Percentiles rank a stretch among this genome's conserved stretches.
These are phyloP conservation scores for Penicillium argentinense DNA, from an alignment of 495 filamentous ascomycete genomes.

Conservation along the genomic window DNA sequence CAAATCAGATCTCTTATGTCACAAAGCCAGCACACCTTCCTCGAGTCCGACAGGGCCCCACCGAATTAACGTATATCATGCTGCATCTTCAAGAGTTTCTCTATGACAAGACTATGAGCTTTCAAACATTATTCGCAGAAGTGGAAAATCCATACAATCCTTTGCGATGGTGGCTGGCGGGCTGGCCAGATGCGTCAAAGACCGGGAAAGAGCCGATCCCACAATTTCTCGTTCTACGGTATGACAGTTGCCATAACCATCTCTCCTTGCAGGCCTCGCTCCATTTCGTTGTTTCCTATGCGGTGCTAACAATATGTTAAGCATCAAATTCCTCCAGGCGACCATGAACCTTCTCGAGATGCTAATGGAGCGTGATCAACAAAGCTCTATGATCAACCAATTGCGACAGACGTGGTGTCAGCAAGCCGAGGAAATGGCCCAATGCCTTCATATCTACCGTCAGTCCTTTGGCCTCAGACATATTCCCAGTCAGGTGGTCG, in stretches of 20 bases:
- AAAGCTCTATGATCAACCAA: constrained; percentile 4
- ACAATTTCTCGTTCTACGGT: too few relatives aligned
- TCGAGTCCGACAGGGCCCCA: constrained; percentile 21
- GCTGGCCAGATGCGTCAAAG: constrained; percentile 19
- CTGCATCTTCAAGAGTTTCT: constrained; percentile 29
- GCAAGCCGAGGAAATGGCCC: constrained; percentile 32
- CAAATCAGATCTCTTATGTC: constrained; percentile 25
- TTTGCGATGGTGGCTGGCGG: constrained; percentile 22
- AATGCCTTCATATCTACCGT: constrained; percentile 32
- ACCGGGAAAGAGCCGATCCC: constrained; percentile 27
- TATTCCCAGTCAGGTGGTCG: constrained; percentile 35
- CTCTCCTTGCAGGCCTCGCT: too few relatives aligned
- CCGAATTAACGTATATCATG: constrained; percentile 24
- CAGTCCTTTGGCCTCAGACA: constrained; percentile 35
- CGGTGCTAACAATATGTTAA: constrained; percentile 14
- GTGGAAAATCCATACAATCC: constrained; percentile 20
- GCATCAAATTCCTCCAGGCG: constrained; percentile 28
- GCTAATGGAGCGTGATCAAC: constrained; percentile 16
- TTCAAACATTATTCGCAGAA: constrained; percentile 21
- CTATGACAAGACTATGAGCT: constrained; percentile 19
- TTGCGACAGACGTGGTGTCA: constrained; percentile 18
- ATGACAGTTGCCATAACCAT: too few relatives aligned
- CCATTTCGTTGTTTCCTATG: too few relatives aligned
- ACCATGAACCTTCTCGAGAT: constrained; percentile 24
- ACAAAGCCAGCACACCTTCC: constrained; percentile 34